Conservation (phyloP, 768 basidiomycete genomes). For the Rossbeevera mucosa region DNA sequence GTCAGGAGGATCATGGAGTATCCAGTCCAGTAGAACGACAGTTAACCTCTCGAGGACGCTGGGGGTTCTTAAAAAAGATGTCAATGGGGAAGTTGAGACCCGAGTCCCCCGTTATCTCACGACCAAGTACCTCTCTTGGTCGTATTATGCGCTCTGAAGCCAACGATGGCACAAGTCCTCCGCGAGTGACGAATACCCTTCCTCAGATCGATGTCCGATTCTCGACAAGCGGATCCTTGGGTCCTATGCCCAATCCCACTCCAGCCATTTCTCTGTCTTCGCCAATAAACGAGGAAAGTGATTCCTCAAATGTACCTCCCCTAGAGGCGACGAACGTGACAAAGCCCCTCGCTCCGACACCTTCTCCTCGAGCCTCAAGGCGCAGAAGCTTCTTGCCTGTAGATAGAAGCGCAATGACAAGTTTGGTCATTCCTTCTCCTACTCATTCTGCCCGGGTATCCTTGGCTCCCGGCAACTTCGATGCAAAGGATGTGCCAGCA, state of each 20-base stretch:
- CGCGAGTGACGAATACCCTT: constrained; percentile 35
- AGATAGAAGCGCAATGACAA: constrained; percentile 58
- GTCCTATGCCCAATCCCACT: constrained; percentile 39
- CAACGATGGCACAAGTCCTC: constrained; percentile 19
- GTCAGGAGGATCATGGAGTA: constrained; percentile 12
- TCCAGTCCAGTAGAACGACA: constrained; percentile 26
- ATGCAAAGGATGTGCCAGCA: constrained; percentile 30
- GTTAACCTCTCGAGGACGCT: constrained; percentile 48
- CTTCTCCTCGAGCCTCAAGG: constrained; percentile 52
- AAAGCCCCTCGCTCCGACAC: constrained; percentile 39
- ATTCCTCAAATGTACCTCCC: constrained; percentile 1
- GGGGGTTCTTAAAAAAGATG: constrained; percentile 99
- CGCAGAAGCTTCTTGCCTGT: constrained; percentile 89
- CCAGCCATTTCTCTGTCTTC: constrained; percentile 28
- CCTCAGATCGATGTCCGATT: constrained; percentile 70
- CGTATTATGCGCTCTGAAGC: constrained; percentile 15
- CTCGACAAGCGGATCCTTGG: constrained; percentile 63
- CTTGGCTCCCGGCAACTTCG: constrained; percentile 36
- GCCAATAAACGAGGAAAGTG: constrained; percentile 20
- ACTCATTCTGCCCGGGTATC: constrained; percentile 55
- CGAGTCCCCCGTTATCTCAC: constrained; percentile 46
- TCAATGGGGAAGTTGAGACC: constrained; percentile 88
- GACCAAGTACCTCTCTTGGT: constrained; percentile 34
- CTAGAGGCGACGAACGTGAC: constrained; percentile 9
- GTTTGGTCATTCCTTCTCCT: constrained; percentile 59